Conservation (phyloP, 1,139 yeast species). For the Yamadazyma kanchanaburiensis region DNA sequence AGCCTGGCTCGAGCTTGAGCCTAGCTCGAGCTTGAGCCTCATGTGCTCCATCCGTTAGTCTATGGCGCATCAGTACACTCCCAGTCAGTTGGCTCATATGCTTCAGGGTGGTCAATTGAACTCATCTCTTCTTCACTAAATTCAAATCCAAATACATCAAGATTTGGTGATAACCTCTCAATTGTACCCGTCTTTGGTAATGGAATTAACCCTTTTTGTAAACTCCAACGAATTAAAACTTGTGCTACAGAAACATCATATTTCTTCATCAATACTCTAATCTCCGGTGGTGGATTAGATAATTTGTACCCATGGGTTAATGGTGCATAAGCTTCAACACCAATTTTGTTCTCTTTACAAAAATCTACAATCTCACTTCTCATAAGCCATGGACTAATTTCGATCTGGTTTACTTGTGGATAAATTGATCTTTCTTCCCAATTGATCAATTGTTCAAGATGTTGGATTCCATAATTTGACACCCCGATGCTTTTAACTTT, state of each 20-base stretch:
- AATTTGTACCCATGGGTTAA: conserved; percentile 35
- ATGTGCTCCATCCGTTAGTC: conserved; percentile 1
- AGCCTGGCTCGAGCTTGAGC: too few relatives aligned
- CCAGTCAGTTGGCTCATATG: conserved; percentile 72
- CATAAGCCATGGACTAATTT: conserved; percentile 77
- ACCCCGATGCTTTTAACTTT: conserved; percentile 61
- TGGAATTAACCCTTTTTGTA: conserved; percentile 42
- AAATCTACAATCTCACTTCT: conserved; percentile 57
- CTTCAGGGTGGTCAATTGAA: conserved; percentile 31
- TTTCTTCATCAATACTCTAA: conserved; percentile 18
- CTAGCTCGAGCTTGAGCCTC: too few relatives aligned
- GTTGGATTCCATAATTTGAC: conserved; percentile 64
- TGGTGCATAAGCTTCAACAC: conserved; percentile 40
- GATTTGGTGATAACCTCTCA: conserved; percentile 26
- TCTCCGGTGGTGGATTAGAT: conserved; percentile 19
- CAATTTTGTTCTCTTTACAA: conserved; percentile 35
- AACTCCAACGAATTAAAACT: conserved; percentile 35
- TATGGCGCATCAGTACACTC: conserved; percentile 58
- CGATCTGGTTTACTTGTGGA: conserved; percentile 66
- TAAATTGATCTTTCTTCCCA: conserved; percentile 50
- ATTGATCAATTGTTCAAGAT: conserved; percentile 52
- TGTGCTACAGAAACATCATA: conserved; percentile 28
- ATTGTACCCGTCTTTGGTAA: conserved; percentile 32
- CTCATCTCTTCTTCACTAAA: conserved; percentile 44
- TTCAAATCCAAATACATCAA: conserved; percentile 47